Percentiles rank a stretch among this genome's conserved stretches.
phyloP scores from a whole-genome alignment of 169 alveolate species.

The Cryptosporidium meleagridis region DNA sequence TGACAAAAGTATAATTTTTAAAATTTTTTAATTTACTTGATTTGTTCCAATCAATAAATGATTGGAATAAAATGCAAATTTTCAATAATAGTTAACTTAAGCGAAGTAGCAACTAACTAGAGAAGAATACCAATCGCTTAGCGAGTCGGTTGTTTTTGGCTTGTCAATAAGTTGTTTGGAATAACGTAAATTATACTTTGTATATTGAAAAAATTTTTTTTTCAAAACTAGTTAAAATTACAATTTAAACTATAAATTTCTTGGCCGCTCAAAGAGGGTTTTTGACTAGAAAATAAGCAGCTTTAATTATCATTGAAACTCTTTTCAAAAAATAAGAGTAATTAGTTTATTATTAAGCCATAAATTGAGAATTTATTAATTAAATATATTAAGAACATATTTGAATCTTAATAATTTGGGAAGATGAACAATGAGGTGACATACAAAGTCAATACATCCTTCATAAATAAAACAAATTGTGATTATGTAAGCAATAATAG shows the following conservation, averaged over 20 bases:
- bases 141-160: too few relatives aligned
- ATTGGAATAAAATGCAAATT: too few relatives aligned
- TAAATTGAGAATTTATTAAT: too few relatives aligned
- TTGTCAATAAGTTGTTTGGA: too few relatives aligned
- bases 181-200: neutral
- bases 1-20: too few relatives aligned
- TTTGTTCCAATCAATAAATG: neutral
- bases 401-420: neutral
- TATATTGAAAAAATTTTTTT: too few relatives aligned
- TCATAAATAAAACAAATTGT: neutral
- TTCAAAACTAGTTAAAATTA: too few relatives aligned
- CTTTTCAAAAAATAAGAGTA: neutral
- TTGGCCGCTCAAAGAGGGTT: neutral
- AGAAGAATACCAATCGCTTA: too few relatives aligned
- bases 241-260: neutral
- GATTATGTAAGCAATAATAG: neutral
- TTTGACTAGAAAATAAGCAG: neutral
- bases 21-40: too few relatives aligned
- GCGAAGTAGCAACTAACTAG: neutral
- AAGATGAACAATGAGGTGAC: neutral
- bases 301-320: neutral
- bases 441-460: neutral
- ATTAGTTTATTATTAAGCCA: neutral
- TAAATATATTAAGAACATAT: too few relatives aligned
- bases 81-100: too few relatives aligned